Percentiles rank a stretch among this genome's conserved stretches.
phyloP scores from a whole-genome alignment of 305 asterid genomes.

The Fraxinus nigra region DNA sequence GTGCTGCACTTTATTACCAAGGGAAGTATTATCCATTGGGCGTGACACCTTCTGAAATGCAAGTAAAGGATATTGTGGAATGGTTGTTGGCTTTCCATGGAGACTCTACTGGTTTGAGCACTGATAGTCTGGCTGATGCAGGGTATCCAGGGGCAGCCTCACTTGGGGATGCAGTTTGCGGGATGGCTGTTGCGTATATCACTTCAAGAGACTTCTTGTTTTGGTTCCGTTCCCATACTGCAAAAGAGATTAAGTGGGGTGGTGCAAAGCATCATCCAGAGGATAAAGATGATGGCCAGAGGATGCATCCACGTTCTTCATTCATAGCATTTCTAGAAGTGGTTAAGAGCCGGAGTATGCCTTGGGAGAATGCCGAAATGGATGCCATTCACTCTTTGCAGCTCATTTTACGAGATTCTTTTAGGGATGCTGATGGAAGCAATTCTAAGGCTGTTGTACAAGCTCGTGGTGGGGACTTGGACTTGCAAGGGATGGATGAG shows the following conservation, averaged over 20 bases:
- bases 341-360: conserved; percentile 79
- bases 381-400: conserved; percentile 91
- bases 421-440: conserved; percentile 54
- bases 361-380: conserved; percentile 91
- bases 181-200: conserved; percentile 88
- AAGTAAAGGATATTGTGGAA: conserved; percentile 74
- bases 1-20: conserved; percentile 77
- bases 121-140: conserved; percentile 81
- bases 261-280: conserved; percentile 92
- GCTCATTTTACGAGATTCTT: conserved; percentile 86
- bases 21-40: conserved; percentile 73
- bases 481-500: conserved; percentile 63
- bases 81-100: conserved; percentile 73
- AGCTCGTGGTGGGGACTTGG: conserved; percentile 44
- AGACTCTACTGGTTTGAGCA: conserved; percentile 91
- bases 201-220: conserved; percentile 67
- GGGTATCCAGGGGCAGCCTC: conserved; percentile 82
- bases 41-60: conserved; percentile 65
- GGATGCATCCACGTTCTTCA: conserved; percentile 94
- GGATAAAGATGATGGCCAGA: conserved; percentile 81
- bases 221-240: conserved; percentile 94
- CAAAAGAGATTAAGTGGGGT: conserved; percentile 86
- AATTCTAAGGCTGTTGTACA: conserved; percentile 62
- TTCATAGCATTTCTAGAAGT: conserved; percentile 84
- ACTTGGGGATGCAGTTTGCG: conserved; percentile 81